phyloP scores from a whole-genome alignment of 331 rosid species.

The Prunus yedoensis region DNA sequence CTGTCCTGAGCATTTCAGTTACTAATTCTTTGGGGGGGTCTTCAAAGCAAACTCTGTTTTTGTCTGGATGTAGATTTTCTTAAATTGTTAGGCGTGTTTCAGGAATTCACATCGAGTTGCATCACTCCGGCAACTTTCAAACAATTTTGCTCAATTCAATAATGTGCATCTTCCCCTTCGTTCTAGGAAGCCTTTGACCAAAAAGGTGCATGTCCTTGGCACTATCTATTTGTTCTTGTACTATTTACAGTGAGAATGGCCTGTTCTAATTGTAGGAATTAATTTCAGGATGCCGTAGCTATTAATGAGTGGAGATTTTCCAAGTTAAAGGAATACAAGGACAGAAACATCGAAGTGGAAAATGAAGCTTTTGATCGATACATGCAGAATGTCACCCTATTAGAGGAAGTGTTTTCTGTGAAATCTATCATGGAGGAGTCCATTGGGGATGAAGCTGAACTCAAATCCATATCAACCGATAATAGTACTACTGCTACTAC shows the following conservation, averaged over 20 bases:
- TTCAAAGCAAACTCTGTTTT: neutral
- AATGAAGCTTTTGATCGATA: slow-evolving; percentile 85
- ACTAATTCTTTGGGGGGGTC: neutral
- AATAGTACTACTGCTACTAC: slow-evolving; percentile 33
- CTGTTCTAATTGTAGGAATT: slow-evolving; percentile 35
- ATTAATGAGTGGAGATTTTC: slow-evolving; percentile 95
- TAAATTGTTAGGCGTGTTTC: slow-evolving; percentile 38
- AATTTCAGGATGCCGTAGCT: slow-evolving; percentile 81
- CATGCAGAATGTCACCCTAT: slow-evolving; percentile 74
- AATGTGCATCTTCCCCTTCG: slow-evolving; percentile 69
- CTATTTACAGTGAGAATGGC: slow-evolving; percentile 12
- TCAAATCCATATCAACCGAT: slow-evolving; percentile 31
- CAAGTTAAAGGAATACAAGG: slow-evolving; percentile 76
- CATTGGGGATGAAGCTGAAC: slow-evolving; percentile 25
- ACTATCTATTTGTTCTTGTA: slow-evolving; percentile 16
- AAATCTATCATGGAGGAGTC: slow-evolving; percentile 44
- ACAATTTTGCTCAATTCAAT: slow-evolving; percentile 86
- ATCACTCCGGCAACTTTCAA: slow-evolving; percentile 84
- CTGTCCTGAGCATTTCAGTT: neutral
- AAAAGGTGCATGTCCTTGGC: slow-evolving; percentile 57
- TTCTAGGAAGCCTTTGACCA: slow-evolving; percentile 79
- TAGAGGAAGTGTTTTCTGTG: slow-evolving; percentile 75
- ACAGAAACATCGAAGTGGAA: slow-evolving; percentile 69
- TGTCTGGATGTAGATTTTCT: slow-evolving; percentile 10
- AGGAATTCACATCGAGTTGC: slow-evolving; percentile 77